Percentiles rank a stretch among this genome's conserved stretches.
phyloP scores from a whole-genome alignment of 164 flowering plant species.

The Akebia trifoliata region DNA sequence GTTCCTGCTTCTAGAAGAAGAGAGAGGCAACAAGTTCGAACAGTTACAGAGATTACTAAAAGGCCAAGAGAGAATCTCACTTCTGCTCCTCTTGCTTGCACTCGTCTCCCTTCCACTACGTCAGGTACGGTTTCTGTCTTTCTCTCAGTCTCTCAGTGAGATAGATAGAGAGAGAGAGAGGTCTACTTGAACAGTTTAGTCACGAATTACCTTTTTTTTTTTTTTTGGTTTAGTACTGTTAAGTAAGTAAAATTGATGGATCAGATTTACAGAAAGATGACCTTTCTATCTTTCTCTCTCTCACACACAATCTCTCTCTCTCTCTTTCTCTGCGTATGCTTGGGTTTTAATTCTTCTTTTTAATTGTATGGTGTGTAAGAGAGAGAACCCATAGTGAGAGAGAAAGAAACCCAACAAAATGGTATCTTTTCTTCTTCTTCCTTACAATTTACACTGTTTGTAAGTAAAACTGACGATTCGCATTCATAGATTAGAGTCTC shows the following conservation, averaged over 20 bases:
- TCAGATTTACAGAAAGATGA: too few species aligned
- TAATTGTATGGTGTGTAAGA: not conserved
- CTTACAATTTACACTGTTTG: slow-evolving; percentile 38
- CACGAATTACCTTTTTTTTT: slow-evolving; percentile 14
- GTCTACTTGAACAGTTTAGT: too few species aligned
- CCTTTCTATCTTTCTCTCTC: not conserved
- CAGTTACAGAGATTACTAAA: slow-evolving; percentile 40
- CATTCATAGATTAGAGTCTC: slow-evolving; percentile 4
- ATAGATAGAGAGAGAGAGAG: not conserved
- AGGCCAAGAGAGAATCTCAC: slow-evolving; percentile 45
- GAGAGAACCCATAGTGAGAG: too few species aligned
- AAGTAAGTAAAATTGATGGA: too few species aligned
- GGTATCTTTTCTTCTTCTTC: not conserved
- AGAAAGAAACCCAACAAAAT: too few species aligned
- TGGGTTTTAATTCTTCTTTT: too few species aligned
- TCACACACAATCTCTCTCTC: not conserved
- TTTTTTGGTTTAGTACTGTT: too few species aligned
- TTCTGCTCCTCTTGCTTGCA: slow-evolving; percentile 34
- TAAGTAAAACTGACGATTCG: slow-evolving; percentile 30
- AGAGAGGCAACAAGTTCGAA: slow-evolving; percentile 54
- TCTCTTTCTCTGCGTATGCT: not conserved
- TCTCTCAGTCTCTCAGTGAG: not conserved
- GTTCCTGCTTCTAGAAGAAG: slow-evolving; percentile 65
- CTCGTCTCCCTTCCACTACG: slow-evolving; percentile 34
- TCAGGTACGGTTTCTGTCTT: slow-evolving; percentile 33